Percentiles rank a stretch among this genome's conserved stretches.
phyloP scores from a whole-genome alignment of 2,329 filamentous ascomycete genomes.

The Phymatotrichopsis omnivora region DNA sequence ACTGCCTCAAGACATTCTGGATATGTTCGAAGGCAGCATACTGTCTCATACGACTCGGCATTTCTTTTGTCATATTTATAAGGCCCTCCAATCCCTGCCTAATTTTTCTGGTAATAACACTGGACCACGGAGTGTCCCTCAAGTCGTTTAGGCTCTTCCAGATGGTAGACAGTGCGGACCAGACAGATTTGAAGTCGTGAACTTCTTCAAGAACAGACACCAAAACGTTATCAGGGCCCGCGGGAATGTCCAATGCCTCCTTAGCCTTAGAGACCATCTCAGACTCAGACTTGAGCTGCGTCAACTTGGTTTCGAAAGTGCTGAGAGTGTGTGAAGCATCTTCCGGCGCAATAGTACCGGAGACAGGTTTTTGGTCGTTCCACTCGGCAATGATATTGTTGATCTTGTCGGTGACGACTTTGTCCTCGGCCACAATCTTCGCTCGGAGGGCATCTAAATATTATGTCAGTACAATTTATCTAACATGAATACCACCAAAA shows the following conservation, averaged over 20 bases:
- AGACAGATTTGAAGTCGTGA: constrained; percentile 97
- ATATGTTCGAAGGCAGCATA: constrained; percentile 99
- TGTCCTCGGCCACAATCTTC: constrained; percentile 91
- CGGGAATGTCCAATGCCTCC: constrained; percentile 83
- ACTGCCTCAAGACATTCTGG: constrained; percentile 75
- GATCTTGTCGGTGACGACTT: constrained; percentile 81
- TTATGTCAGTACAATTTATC: background rate
- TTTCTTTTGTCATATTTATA: constrained; percentile 97
- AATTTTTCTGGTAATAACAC: constrained; percentile 87
- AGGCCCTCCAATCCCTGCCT: constrained; percentile 79
- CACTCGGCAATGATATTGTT: constrained; percentile 73
- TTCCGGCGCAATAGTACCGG: constrained; percentile 82
- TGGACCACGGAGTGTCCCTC: constrained; percentile 85
- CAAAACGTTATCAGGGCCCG: constrained; percentile 69
- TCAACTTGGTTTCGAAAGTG: constrained; percentile 75
- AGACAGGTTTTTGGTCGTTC: constrained; percentile 95
- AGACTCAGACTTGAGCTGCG: constrained; percentile 72
- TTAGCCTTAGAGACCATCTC: constrained; percentile 95
- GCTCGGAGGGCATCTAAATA: constrained; percentile 67
- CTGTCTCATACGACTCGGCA: constrained; percentile 97
- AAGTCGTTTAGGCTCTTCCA: constrained; percentile 95
- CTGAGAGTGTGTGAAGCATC: constrained; percentile 73
- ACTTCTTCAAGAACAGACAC: constrained; percentile 87
- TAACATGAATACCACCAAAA: background rate
- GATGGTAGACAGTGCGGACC: constrained; percentile 88